Evolutionary conservation across 257 asterid genomes (phyloP).

Genomic region (Nicotiana paniculata): DNA sequence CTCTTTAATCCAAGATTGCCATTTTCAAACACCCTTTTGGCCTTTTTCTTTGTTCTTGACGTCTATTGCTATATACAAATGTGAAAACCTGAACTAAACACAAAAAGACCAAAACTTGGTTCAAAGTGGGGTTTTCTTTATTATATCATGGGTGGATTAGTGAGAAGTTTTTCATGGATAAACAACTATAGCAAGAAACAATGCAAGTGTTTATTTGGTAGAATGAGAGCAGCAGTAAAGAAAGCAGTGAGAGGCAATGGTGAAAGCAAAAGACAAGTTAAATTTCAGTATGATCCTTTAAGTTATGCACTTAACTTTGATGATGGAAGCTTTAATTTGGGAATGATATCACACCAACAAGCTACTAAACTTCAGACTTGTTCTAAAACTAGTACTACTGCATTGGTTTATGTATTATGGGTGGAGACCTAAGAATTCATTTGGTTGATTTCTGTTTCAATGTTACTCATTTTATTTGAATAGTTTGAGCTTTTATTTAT

Average conservation of each 20-base stretch:
- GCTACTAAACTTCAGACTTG: background rate
- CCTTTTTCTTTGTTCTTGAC: background rate
- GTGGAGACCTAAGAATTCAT: background rate
- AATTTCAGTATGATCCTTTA: constrained; percentile 16
- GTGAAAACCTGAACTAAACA: background rate
- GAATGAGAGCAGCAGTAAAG: constrained; percentile 44
- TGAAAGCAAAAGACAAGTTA: constrained; percentile 2
- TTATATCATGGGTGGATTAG: background rate
- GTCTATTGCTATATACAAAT: background rate
- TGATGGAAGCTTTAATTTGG: constrained; percentile 8
- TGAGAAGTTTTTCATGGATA: constrained; percentile 10
- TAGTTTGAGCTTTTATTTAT: background rate
- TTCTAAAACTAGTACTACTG: background rate
- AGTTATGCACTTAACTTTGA: constrained; percentile 19
- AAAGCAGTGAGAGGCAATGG: constrained; percentile 25
- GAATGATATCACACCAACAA: background rate
- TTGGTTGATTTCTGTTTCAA: background rate
- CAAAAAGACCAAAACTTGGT: background rate
- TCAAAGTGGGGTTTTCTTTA: background rate
- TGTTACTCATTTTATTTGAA: background rate
- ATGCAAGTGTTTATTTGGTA: constrained; percentile 36
- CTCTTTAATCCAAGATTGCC: background rate
- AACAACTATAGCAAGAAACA: constrained; percentile 31
- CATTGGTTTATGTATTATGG: constrained; percentile 10
- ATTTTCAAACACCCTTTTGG: background rate